Conservation (phyloP, 768 basidiomycete genomes). For the Russula virescens region DNA sequence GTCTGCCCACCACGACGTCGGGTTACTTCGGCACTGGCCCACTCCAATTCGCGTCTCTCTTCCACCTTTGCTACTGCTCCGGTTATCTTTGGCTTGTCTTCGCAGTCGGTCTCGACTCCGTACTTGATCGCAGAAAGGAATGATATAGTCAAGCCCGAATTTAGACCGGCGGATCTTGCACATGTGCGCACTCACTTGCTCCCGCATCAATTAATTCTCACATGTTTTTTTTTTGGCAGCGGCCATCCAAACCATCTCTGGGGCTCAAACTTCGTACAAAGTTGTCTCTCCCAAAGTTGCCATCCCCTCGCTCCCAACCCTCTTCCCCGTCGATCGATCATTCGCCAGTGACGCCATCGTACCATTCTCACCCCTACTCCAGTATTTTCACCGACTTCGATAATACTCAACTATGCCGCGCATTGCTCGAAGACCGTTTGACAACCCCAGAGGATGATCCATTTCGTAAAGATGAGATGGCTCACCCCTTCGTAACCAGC, state of each 20-base stretch:
- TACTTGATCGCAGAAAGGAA: not conserved
- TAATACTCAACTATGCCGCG: not conserved
- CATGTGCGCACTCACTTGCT: not conserved
- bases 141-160: not conserved
- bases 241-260: conserved; percentile 1
- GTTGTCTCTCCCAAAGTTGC: conserved; percentile 7
- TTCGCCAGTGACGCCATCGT: conserved; percentile 8
- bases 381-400: not conserved
- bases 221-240: not conserved
- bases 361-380: conserved; percentile 7
- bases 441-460: conserved; percentile 23
- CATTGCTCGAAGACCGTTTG: conserved; percentile 5
- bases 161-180: not conserved
- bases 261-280: conserved; percentile 13
- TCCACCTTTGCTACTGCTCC: conserved; percentile 10
- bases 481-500: not conserved
- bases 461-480: conserved; percentile 21
- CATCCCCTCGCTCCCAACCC: not conserved
- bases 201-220: not conserved
- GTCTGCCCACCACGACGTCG: not conserved
- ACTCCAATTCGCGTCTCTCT: conserved; percentile 3
- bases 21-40: not conserved
- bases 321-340: conserved; percentile 3
- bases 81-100: not conserved
- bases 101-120: conserved; percentile 1